Conservation (phyloP, 148 eudicot species). For the Cornus controversa region DNA sequence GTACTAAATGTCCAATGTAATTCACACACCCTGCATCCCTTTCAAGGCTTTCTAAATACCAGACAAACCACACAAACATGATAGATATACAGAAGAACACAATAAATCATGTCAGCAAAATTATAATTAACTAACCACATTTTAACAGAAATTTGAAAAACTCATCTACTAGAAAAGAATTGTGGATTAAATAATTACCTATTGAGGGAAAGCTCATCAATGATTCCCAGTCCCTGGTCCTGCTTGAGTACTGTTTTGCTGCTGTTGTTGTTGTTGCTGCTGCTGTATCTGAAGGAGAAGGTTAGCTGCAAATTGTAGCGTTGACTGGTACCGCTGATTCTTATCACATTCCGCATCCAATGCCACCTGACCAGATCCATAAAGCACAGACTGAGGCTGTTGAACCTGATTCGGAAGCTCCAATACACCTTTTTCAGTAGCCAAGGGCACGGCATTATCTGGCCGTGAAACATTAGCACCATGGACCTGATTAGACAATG, state of each 20-base stretch:
- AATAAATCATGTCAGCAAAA: slow-evolving; percentile 10
- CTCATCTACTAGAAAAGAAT: neutral
- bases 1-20: neutral
- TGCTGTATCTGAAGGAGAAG: slow-evolving; percentile 83
- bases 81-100: neutral
- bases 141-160: neutral
- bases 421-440: slow-evolving; percentile 29
- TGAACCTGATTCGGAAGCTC: slow-evolving; percentile 40
- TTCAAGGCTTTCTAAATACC: neutral
- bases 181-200: slow-evolving; percentile 34
- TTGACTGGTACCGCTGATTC: slow-evolving; percentile 78
- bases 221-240: slow-evolving; percentile 49
- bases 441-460: slow-evolving; percentile 24
- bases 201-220: slow-evolving; percentile 23
- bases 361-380: slow-evolving; percentile 44
- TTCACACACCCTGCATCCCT: neutral
- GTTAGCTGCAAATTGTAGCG: slow-evolving; percentile 83
- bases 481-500: slow-evolving; percentile 42
- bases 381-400: slow-evolving; percentile 35
- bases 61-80: neutral
- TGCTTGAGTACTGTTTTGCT: slow-evolving; percentile 43
- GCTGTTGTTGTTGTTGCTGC: slow-evolving; percentile 20
- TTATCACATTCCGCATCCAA: slow-evolving; percentile 70
- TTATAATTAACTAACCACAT: neutral
- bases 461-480: slow-evolving; percentile 29